These are phyloP conservation scores for Neurospora sp. DNA, from an alignment of 495 filamentous ascomycete species.

Conservation along the genomic window DNA sequence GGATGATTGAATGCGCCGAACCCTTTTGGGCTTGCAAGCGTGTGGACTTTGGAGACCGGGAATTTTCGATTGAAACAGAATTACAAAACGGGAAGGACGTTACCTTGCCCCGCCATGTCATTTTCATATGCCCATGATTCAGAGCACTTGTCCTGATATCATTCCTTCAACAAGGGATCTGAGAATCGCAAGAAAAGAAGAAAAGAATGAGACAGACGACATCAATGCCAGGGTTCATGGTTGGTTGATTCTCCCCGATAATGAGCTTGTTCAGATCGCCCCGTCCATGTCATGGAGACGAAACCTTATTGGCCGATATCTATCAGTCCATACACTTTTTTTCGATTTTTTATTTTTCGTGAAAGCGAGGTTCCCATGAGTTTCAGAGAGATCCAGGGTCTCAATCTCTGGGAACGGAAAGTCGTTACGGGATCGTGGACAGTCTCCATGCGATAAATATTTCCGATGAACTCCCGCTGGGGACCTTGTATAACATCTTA, in stretches of 20 bases:
- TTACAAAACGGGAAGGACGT: neutral
- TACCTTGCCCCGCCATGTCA: neutral
- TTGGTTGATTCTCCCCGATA: neutral
- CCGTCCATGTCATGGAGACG: neutral
- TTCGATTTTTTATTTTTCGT: neutral
- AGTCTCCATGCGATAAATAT: neutral
- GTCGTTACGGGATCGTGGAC: neutral
- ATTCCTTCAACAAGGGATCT: neutral
- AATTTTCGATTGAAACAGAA: neutral
- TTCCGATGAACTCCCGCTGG: neutral
- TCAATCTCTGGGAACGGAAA: neutral
- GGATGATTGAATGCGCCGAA: neutral
- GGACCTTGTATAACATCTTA: neutral
- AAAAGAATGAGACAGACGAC: neutral
- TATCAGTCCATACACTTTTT: neutral
- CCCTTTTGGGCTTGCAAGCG: neutral
- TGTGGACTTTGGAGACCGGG: neutral
- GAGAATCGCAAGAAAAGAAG: neutral
- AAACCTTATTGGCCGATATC: neutral
- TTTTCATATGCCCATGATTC: neutral
- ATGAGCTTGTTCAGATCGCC: neutral
- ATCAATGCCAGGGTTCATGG: neutral
- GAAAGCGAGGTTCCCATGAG: neutral
- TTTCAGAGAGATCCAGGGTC: neutral
- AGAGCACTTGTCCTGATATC: neutral